Conservation (phyloP, 2,329 filamentous ascomycete genomes). For the Scedosporium dehoogii region DNA sequence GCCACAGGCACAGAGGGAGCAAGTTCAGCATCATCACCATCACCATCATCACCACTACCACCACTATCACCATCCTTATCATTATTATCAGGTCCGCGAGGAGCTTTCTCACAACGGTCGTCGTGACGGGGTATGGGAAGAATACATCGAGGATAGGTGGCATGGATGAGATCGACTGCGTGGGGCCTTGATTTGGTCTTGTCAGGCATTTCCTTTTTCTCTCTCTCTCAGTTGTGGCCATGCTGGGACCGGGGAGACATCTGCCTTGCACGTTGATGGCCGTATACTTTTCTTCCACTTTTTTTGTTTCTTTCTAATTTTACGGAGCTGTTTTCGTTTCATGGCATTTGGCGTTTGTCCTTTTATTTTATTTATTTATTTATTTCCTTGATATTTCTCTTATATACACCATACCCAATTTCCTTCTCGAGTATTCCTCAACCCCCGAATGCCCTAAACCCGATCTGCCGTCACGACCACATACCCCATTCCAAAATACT, state of each 20-base stretch:
- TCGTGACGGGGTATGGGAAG: not conserved
- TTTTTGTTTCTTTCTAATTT: not conserved
- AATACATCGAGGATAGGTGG: constrained; percentile 4
- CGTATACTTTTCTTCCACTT: not conserved
- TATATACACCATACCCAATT: not conserved
- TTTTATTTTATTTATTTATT: not conserved
- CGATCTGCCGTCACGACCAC: no score
- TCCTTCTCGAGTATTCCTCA: not conserved
- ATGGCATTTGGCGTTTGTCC: not conserved
- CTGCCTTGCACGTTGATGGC: not conserved
- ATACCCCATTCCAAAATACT: no score
- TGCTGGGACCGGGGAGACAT: not conserved
- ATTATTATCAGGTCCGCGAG: not conserved
- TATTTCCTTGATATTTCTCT: not conserved
- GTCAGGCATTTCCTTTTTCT: not conserved
- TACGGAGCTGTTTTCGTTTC: not conserved
- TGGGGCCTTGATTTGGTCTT: no score
- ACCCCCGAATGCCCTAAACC: not conserved
- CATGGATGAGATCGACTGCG: not conserved
- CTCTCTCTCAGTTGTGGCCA: not conserved
- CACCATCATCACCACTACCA: constrained; percentile 14
- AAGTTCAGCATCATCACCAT: not conserved
- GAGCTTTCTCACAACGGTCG: not conserved
- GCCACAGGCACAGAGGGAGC: not conserved
- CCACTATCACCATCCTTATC: constrained; percentile 9